These are phyloP conservation scores for Gracilaria caudata DNA, from an alignment of 23 red algal genomes.

Conservation along the genomic window DNA sequence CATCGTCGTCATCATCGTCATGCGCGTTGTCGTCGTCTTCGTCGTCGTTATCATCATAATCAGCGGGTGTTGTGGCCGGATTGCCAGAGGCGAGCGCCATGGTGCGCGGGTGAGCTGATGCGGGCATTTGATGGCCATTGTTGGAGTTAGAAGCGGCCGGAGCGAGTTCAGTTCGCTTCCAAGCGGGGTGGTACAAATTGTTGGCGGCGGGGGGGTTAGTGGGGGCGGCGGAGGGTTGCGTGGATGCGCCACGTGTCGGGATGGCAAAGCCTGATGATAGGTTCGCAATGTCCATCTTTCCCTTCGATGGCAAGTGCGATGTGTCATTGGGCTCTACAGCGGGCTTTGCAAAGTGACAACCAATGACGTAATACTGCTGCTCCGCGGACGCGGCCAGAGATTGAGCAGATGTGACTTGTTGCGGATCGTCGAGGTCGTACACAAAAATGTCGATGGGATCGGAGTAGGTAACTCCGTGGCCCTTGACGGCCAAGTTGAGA, in stretches of 20 bases:
- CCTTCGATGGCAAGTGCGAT: background rate
- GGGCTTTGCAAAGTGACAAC: conserved; percentile 39
- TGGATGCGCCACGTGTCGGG: conserved; percentile 15
- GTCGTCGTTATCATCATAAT: conserved; percentile 24
- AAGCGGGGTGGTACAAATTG: background rate
- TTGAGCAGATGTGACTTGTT: background rate
- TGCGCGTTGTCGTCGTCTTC: background rate
- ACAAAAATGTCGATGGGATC: conserved; percentile 62
- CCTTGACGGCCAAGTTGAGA: conserved; percentile 51
- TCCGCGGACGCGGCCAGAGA: background rate
- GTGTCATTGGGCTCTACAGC: background rate
- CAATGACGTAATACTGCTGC: conserved; percentile 48
- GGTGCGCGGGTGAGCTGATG: background rate
- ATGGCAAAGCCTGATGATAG: background rate
- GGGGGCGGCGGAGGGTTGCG: conserved; percentile 25
- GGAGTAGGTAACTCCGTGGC: conserved; percentile 63
- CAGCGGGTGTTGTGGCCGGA: background rate
- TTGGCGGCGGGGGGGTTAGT: background rate
- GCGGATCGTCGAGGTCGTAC: conserved; percentile 31
- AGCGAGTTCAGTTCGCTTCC: background rate
- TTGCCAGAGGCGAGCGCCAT: background rate
- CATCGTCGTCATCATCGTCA: conserved; percentile 43
- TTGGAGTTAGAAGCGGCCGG: background rate
- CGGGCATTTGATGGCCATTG: background rate
- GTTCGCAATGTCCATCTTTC: conserved; percentile 10